Percentiles rank a stretch among this genome's conserved stretches.
Evolutionary conservation across 1,284 basidiomycete genomes (phyloP).

Genomic region (Trichosporon sp.): DNA sequence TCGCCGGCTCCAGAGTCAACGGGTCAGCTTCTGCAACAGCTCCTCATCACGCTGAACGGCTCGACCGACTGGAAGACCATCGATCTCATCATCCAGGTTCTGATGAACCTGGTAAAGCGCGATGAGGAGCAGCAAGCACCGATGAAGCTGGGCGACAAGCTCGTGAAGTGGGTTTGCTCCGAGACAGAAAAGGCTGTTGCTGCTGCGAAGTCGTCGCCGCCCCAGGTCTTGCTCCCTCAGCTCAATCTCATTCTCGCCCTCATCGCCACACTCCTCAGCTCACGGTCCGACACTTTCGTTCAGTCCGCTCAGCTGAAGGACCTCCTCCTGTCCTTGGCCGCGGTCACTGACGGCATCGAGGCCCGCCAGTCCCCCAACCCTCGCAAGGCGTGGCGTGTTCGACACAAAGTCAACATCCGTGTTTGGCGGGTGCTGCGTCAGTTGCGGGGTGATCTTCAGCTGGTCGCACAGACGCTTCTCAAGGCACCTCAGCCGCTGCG

Average conservation of each 20-base stretch:
- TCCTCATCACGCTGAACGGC: constrained; percentile 24
- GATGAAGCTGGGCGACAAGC: constrained; percentile 41
- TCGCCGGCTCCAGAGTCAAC: constrained; percentile 9
- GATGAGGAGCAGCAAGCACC: constrained; percentile 29
- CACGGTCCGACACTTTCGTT: constrained; percentile 24
- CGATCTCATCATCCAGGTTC: constrained; percentile 29
- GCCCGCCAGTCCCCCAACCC: constrained; percentile 7
- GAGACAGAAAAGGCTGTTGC: constrained; percentile 36
- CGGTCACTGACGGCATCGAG: constrained; percentile 36
- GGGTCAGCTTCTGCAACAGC: constrained; percentile 8
- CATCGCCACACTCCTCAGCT: constrained; percentile 26
- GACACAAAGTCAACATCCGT: constrained; percentile 33
- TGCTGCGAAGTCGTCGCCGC: constrained; percentile 19
- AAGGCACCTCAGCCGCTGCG: constrained; percentile 26
- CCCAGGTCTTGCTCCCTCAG: constrained; percentile 32
- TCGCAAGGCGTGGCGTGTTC: constrained; percentile 19
- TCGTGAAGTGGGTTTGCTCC: constrained; percentile 37
- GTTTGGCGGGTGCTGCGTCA: constrained; percentile 37
- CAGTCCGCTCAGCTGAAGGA: constrained; percentile 31
- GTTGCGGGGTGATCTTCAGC: constrained; percentile 28
- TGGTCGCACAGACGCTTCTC: constrained; percentile 29
- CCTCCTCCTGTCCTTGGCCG: constrained; percentile 32
- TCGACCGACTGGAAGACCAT: constrained; percentile 26
- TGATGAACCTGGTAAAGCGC: constrained; percentile 30
- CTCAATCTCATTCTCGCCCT: constrained; percentile 32